Base-by-base conservation (phyloP, 1,139 yeast genomes). In the Barnettozyma hawaiiensis region DNA sequence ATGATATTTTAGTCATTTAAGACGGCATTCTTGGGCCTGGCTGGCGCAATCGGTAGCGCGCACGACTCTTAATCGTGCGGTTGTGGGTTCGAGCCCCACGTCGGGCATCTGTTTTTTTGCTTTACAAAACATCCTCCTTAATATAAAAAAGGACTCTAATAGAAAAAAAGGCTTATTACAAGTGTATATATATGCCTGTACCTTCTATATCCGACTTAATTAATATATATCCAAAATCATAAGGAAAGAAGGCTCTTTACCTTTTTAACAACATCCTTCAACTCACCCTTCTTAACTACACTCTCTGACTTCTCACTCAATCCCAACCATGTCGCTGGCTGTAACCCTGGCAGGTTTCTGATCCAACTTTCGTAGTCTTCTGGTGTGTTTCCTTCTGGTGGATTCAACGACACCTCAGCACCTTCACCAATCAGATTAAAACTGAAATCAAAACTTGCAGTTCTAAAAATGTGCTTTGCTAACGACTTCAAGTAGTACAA, bases 271-370 rank as follows among this genome's bases (percentile, higher is more conserved):
- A 31, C 7, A 19, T 18, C 16, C 21, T 12, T 16, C 33, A 15
- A 11, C 31, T 33, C 33, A 9, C 36, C 39, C 33, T 22, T 22
- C n/a, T 28, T 21, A 11, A 48, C 35, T 18, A 37, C 15, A 4
- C 31, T 27, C 29, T 71, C 75, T 2, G 73, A 76, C 34, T 70
- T 65, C 4, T 61, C 67, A 2, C 69, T 67, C 32, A 85, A 62
- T 0, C 80, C 84, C 15, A 83, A 60, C 92, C 94, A 85, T 2
- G 66, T 59, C 24, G 82, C 67, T 1, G 87, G 81, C 34, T 76
- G 75, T 11, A 67, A 53, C n/a, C 70, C 76, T 0, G 92, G 92
- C 41, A 85, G 59, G 0, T 52, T 43, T 0, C 59, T 50, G 10
- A 81, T 67, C 94, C 94, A 85, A 3, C 55, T 46, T 5, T 45